Base-by-base conservation (phyloP, 441 rosid species). In the Gossypium schwendimanii region DNA sequence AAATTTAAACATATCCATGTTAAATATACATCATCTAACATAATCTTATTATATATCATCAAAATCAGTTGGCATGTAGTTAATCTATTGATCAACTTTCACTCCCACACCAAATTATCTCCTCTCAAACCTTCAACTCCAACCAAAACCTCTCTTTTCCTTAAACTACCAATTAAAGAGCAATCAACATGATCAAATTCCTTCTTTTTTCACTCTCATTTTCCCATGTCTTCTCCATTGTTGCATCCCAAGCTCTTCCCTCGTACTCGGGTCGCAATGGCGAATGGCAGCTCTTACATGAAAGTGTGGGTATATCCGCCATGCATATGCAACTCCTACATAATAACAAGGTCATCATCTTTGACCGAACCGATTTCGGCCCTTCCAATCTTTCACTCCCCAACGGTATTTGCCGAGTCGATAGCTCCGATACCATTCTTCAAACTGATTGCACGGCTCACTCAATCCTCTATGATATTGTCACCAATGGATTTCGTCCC, bases 321-420 rank as follows among this genome's bases (percentile, higher is more conserved):
- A 89, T 94, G 97, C 97, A 91, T 82, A 89, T 91, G 93, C 97
- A 94, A 55, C 81, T 90, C 54, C 87, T 94, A 61, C 82, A 78
- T 61, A 81, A 89, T 78, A 82, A 87, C 85, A 84, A 87, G 74
- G 92, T 94, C 60, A 77, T 94, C 78, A 85, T 94, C 72, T 94
- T 89, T 71, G 98, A 94, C 77, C 91, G 98, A n/a, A 91, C 96
- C 8, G 96, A 91, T 73, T 91, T 87, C 20, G 96, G 98, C 24
- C 72, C 11, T 36, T 93, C 97, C 17, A 90, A 93, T 77, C 31
- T 90, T 75, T 83, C 96, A 73, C 76, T 94, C 67, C 86, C 93
- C 0, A 60, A 72, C 2, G 90, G 89, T 6, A 78, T 57, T 1
- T 93, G 98, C 79, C 79, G 96, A 6, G 44, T 49, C 10, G 91